Evolutionary conservation across 495 filamentous ascomycete genomes (phyloP), one percentile per base, ranked within the genome.

Genomic region (Halenospora varia): DNA sequence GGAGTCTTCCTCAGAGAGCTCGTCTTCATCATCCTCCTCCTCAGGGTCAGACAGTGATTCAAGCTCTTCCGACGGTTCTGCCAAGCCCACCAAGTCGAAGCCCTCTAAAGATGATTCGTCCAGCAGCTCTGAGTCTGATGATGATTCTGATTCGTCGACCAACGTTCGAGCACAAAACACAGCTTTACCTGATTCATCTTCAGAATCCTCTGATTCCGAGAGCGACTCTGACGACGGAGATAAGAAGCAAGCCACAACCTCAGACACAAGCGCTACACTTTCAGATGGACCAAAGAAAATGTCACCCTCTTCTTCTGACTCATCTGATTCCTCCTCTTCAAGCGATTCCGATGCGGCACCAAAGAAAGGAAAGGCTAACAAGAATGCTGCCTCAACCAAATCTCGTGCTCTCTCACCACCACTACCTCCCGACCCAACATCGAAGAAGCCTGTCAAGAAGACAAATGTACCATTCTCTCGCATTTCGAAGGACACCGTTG

Each of bases 401-500:
- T 26, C 25, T 1, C 55, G 47, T 25, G 18, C 39, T 13, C 25
- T 63, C 10, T 62, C 60, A 9, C 72, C 74, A 0, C 78, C 78
- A 15, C 69, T 81, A 13, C 79, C 78, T 10, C 78, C 80, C 48
- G 75, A 69, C 73, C 77, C 53, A 71, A 74, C 42, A 70, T 73
- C 57, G 61, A 61, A n/a, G n/a, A n/a, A 60, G 61, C 61, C 13
- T 23, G 41, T 41, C 55, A 85, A 85, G 68, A 78, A 84, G 63
- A 72, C 77, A 29, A 84, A 79, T 45, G 70, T 75, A 45, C 82
- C 80, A 13, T 89, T 89, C 75, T 83, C 80, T 2, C 82, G 88
- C 54, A 83, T 91, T 56, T 71, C 77, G 25, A 72, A 74, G 53
- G 74, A 85, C 61, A 70, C 77, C 44, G 53, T 73, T 18, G 80